Evolutionary conservation across 2,329 filamentous ascomycete species (phyloP).

Genomic region (Colletotrichum sp.): DNA sequence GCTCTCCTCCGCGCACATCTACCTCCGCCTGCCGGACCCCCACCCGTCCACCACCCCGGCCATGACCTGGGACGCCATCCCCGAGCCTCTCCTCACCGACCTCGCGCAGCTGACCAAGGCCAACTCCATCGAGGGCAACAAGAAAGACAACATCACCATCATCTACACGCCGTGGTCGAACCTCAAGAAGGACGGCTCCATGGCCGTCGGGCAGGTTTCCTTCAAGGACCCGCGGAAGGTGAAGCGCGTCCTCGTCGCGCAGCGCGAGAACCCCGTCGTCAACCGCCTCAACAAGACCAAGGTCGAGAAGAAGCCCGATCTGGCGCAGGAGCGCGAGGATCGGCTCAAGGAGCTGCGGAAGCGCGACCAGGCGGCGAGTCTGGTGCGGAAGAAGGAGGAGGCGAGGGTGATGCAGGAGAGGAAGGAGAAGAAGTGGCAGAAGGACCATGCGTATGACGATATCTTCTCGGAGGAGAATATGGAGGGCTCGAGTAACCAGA

Average conservation of each 20-base stretch:
- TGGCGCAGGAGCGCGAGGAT: slow-evolving; percentile 82
- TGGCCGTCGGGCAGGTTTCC: slow-evolving; percentile 93
- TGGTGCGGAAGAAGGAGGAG: slow-evolving; percentile 79
- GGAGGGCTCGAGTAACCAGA: slow-evolving; percentile 81
- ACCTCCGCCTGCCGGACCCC: slow-evolving; percentile 81
- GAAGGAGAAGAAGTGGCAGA: slow-evolving; percentile 90
- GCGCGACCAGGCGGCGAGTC: slow-evolving; percentile 68
- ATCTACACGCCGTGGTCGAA: slow-evolving; percentile 99
- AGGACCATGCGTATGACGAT: slow-evolving; percentile 98
- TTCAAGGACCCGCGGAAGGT: slow-evolving; percentile 92
- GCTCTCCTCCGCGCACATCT: slow-evolving; percentile 94
- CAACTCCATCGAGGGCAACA: slow-evolving; percentile 99
- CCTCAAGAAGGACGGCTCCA: slow-evolving; percentile 91
- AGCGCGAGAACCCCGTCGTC: slow-evolving; percentile 87
- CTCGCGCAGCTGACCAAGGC: slow-evolving; percentile 98
- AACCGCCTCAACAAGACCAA: slow-evolving; percentile 99
- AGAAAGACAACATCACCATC: slow-evolving; percentile 95
- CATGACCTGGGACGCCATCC: slow-evolving; percentile 77
- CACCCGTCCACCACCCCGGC: slow-evolving; percentile 31
- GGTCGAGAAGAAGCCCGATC: slow-evolving; percentile 84
- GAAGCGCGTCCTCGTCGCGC: slow-evolving; percentile 78
- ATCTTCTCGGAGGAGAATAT: slow-evolving; percentile 85
- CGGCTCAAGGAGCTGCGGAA: slow-evolving; percentile 73
- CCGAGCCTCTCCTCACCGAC: slow-evolving; percentile 76
- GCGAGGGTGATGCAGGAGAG: slow-evolving; percentile 76